Evolutionary conservation across 2,329 filamentous ascomycete genomes (phyloP), one percentile per base, ranked within the genome.

Genomic region (Lojkania enalia): DNA sequence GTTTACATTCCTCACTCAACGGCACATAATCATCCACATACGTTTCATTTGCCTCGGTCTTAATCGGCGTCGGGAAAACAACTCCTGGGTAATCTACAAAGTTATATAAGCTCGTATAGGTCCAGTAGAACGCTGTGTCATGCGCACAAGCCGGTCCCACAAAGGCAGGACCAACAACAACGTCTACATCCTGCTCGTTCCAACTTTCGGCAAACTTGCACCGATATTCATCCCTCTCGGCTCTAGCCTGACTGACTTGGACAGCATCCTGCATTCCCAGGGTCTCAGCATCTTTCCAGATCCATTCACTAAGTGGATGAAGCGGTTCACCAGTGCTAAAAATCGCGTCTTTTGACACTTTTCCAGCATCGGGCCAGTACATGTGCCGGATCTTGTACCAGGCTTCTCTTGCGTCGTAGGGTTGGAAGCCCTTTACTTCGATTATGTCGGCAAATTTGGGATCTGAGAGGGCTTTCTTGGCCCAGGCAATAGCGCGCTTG

Each of bases 251-350:
- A 4, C 46, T 52, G 18, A 58, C 44, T 20, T 49, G 40, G 25
- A 45, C 43, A 13, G 49, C 48, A n/a, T 36, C 33, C 3, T 53
- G 41, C 37, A 51, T 50, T 9, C 49, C 51, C 15, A 43, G 9
- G 5, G 38, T 29, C 18, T 48, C 39, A 4, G 49, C 43, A 2
- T 49, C 43, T 30, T 48, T 42, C 39, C 32, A 41, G 2, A 44
- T 45, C 43, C 46, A 55, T 4, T 75, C 55, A 5, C 70, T 78
- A 2, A 79, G 61, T 0, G 71, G 61, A 9, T 71, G 69, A n/a
- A n/a, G n/a, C n/a, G n/a, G n/a, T n/a, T n/a, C n/a, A n/a, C n/a
- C n/a, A n/a, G n/a, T n/a, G n/a, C n/a, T n/a, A n/a, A n/a, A n/a
- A n/a, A n/a, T n/a, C n/a, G n/a, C n/a, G n/a, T n/a, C n/a, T n/a